These are phyloP conservation scores for Aureobasidium sp. DNA, from an alignment of 2,329 filamentous ascomycete genomes.

Conservation along the genomic window DNA sequence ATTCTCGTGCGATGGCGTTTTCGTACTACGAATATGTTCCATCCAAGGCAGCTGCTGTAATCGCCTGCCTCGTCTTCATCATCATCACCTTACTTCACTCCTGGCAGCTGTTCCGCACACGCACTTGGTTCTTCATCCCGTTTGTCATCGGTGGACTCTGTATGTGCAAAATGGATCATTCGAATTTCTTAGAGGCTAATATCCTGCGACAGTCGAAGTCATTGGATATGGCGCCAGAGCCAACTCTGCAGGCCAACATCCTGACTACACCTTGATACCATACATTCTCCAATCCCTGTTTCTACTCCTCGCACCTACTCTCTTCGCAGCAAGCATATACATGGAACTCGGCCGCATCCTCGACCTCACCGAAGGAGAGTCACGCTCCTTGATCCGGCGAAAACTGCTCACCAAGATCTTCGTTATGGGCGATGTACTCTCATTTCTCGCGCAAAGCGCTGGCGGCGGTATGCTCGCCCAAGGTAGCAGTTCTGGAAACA, in stretches of 20 bases:
- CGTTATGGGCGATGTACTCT: conserved; percentile 48
- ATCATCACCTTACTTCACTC: conserved; percentile 36
- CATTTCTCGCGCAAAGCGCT: conserved; percentile 45
- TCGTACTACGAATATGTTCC: conserved; percentile 34
- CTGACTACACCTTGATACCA: conserved; percentile 26
- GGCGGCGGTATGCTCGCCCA: conserved; percentile 35
- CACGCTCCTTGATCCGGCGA: conserved; percentile 36
- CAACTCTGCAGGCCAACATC: conserved; percentile 20
- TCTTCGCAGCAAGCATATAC: conserved; percentile 47
- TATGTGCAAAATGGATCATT: conserved; percentile 27
- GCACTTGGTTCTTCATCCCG: conserved; percentile 44
- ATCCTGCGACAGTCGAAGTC: conserved; percentile 33
- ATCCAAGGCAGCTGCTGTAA: conserved; percentile 37
- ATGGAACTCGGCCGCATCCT: conserved; percentile 44
- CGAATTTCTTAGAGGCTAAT: not conserved
- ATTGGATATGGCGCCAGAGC: conserved; percentile 37
- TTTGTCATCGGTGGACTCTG: conserved; percentile 42
- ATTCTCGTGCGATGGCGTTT: not conserved
- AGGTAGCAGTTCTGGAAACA: conserved; percentile 36
- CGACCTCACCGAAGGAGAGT: conserved; percentile 34
- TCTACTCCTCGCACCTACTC: conserved; percentile 42
- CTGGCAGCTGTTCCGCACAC: conserved; percentile 36
- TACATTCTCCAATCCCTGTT: conserved; percentile 40
- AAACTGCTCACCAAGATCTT: conserved; percentile 49
- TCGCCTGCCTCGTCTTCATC: conserved; percentile 42